phyloP scores from a whole-genome alignment of 108 stramenopile genomes.

The Pseudonitzschia pungens region DNA sequence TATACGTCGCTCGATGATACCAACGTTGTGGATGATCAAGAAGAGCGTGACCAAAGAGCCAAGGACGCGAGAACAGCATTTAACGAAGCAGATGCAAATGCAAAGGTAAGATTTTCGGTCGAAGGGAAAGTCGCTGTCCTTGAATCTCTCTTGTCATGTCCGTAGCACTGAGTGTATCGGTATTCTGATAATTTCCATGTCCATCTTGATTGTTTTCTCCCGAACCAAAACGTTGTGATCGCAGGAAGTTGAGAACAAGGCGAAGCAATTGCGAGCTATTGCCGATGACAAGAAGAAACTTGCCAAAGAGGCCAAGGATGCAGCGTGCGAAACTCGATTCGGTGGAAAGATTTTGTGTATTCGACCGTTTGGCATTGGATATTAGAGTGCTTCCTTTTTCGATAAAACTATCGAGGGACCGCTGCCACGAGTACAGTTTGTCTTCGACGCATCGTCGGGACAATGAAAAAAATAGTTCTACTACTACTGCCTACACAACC shows the following conservation, averaged over 20 bases:
- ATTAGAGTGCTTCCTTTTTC: constrained; percentile 35
- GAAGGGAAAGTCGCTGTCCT: neutral
- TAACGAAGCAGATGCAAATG: constrained; percentile 61
- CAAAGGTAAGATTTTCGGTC: constrained; percentile 43
- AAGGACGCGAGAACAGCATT: constrained; percentile 47
- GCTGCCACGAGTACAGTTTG: neutral
- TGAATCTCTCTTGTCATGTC: neutral
- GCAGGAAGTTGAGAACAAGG: constrained; percentile 47
- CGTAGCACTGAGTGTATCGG: neutral
- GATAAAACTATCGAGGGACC: neutral
- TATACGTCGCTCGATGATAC: constrained; percentile 10
- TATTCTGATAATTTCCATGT: neutral
- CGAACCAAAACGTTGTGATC: neutral
- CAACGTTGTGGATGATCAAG: constrained; percentile 57
- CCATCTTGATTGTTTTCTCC: constrained; percentile 1
- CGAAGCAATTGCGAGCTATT: constrained; percentile 44
- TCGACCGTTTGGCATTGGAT: constrained; percentile 67
- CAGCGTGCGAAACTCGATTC: constrained; percentile 72
- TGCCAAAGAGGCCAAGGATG: constrained; percentile 73
- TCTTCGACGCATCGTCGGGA: neutral
- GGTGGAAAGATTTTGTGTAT: constrained; percentile 85
- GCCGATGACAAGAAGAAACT: constrained; percentile 73
- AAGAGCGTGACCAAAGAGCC: constrained; percentile 76
- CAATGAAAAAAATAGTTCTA: neutral
- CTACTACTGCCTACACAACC: too few species aligned